Percentiles rank a stretch among this genome's conserved stretches.
These are phyloP conservation scores for Kandelia obovata DNA, from an alignment of 345 rosid species.

Conservation along the genomic window DNA sequence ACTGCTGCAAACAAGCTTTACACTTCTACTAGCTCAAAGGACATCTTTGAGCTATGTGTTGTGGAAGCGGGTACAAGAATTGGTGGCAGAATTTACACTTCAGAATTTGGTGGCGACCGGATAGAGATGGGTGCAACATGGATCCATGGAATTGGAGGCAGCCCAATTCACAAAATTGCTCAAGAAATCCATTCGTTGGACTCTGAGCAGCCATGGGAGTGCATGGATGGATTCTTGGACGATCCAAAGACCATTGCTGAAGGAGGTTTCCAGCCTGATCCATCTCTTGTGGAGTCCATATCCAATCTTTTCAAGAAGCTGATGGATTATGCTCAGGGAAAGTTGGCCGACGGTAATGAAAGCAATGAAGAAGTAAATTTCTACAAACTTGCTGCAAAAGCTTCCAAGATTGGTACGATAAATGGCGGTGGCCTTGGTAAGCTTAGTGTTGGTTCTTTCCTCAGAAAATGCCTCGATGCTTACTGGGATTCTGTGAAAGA, in stretches of 20 bases:
- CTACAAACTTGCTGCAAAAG: slow-evolving; percentile 36
- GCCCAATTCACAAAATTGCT: slow-evolving; percentile 75
- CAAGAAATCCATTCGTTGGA: slow-evolving; percentile 52
- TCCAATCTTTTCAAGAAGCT: slow-evolving; percentile 60
- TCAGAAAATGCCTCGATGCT: slow-evolving; percentile 49
- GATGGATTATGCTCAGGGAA: slow-evolving; percentile 81
- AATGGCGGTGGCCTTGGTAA: slow-evolving; percentile 32
- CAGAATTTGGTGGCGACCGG: slow-evolving; percentile 79
- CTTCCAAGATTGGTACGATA: slow-evolving; percentile 30
- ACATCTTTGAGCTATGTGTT: slow-evolving; percentile 68
- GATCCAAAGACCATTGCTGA: slow-evolving; percentile 60
- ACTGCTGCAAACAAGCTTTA: slow-evolving; percentile 91
- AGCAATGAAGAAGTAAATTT: slow-evolving; percentile 20
- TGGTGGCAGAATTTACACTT: slow-evolving; percentile 89
- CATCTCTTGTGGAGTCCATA: slow-evolving; percentile 47
- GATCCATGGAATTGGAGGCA: slow-evolving; percentile 98
- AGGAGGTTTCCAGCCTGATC: slow-evolving; percentile 66
- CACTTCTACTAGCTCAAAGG: slow-evolving; percentile 36
- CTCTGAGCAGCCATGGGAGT: slow-evolving; percentile 95
- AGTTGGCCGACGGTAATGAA: slow-evolving; percentile 25
- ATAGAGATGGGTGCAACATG: slow-evolving; percentile 99
- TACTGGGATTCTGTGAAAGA: slow-evolving; percentile 45
- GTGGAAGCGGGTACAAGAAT: slow-evolving; percentile 88
- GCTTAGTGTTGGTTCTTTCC: slow-evolving; percentile 62
- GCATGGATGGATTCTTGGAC: slow-evolving; percentile 72